Conservation (phyloP, 1,284 basidiomycete species). For the Omphalotus olearius region DNA sequence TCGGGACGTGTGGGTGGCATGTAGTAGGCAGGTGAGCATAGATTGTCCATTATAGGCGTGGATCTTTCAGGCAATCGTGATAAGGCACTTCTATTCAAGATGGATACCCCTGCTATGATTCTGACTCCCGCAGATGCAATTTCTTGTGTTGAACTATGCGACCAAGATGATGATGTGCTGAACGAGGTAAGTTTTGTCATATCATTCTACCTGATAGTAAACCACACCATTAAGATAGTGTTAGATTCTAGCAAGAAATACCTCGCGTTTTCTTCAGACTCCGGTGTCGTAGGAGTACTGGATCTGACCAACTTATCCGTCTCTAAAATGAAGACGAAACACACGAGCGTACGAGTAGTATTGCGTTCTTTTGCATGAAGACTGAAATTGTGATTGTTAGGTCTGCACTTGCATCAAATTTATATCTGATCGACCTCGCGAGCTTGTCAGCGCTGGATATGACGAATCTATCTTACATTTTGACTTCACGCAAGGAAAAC, state of each 20-base stretch:
- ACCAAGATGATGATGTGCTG: conserved; percentile 53
- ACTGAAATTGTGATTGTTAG: conserved; percentile 31
- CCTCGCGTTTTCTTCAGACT: conserved; percentile 67
- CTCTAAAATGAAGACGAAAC: conserved; percentile 54
- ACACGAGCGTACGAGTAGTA: conserved; percentile 46
- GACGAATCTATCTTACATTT: conserved; percentile 67
- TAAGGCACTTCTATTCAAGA: conserved; percentile 37
- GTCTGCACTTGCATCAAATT: conserved; percentile 66
- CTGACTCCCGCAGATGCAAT: conserved; percentile 44
- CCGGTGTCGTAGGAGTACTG: conserved; percentile 60
- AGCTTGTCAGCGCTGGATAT: conserved; percentile 74
- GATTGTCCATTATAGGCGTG: too few species aligned
- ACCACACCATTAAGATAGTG: conserved; percentile 50
- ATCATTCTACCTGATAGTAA: conserved; percentile 18
- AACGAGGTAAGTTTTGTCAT: conserved; percentile 53
- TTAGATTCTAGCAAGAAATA: conserved; percentile 50
- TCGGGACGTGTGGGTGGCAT: conserved; percentile 56
- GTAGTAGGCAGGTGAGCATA: conserved; percentile 46
- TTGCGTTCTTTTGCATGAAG: conserved; percentile 1
- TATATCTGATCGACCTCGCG: conserved; percentile 62
- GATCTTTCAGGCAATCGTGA: background rate
- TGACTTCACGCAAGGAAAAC: conserved; percentile 52
- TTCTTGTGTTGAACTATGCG: conserved; percentile 37
- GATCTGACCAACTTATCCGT: conserved; percentile 47
- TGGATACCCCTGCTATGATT: conserved; percentile 44